Conservation (phyloP, 345 rosid genomes). For the Eucalyptus tenuipes region DNA sequence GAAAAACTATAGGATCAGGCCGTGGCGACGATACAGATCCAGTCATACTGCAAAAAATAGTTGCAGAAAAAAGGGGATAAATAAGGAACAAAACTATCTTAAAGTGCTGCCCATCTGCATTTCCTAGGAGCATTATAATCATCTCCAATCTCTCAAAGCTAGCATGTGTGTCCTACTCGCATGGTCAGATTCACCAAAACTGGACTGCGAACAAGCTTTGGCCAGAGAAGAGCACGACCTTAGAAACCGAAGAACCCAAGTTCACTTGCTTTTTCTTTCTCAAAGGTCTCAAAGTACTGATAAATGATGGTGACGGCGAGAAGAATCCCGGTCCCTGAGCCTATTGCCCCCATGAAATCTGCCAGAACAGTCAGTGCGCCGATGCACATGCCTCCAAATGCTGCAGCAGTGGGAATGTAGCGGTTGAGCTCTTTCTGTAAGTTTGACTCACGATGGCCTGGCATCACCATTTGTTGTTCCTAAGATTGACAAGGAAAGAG, state of each 20-base stretch:
- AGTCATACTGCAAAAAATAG: background rate
- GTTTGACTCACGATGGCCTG: slow-evolving; percentile 79
- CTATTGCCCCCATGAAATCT: slow-evolving; percentile 91
- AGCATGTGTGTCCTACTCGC: background rate
- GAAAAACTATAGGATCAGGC: background rate
- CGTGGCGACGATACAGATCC: background rate
- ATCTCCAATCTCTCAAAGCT: background rate
- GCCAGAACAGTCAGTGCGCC: slow-evolving; percentile 79
- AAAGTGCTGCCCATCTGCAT: background rate
- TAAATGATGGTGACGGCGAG: slow-evolving; percentile 83
- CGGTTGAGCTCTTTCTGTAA: slow-evolving; percentile 75
- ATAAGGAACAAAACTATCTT: background rate
- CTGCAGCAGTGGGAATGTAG: slow-evolving; percentile 84
- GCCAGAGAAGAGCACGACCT: background rate
- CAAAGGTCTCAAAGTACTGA: slow-evolving; percentile 87
- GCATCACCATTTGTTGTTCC: slow-evolving; percentile 99
- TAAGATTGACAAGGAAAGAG: background rate
- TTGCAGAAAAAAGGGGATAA: background rate
- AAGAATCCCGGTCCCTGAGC: slow-evolving; percentile 76
- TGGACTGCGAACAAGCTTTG: background rate
- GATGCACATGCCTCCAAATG: slow-evolving; percentile 79
- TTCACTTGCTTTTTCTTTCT: slow-evolving; percentile 82
- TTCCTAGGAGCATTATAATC: background rate
- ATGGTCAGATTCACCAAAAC: background rate
- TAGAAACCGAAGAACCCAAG: slow-evolving; percentile 85